Evolutionary conservation across 2,329 filamentous ascomycete species (phyloP), one percentile per base, ranked within the genome.

Genomic region (Cladophialophora chaetospira): DNA sequence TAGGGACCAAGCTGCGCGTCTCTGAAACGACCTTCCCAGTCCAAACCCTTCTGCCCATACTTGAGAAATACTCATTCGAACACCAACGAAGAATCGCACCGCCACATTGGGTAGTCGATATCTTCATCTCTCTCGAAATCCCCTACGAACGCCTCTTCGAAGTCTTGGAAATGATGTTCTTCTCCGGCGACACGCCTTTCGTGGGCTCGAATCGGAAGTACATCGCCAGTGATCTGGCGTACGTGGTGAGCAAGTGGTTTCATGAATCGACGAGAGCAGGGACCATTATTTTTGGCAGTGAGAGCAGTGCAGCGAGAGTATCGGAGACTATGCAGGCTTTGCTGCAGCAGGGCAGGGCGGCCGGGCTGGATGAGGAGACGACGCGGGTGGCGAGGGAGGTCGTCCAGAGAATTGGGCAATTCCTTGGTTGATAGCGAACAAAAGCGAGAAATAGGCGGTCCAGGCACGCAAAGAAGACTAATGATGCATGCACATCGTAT

Each of bases 181-280:
- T 87, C 70, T 81, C 81, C 33, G 83, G 87, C 61, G 82, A 87
- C 65, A 75, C 80, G 4, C 86, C 87, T 0, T 89, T 88, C 70
- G 73, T 79, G 31, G 83, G 82, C 3, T 70, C 75, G 3, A 82
- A 83, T 54, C 77, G 82, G 43, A 77, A 78, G 38, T 72, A 80
- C 55, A 75, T 89, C 5, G 82, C 82, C 2, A 77, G 78, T 23
- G 84, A 88, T 68, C 79, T 88, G 38, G 71, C 87, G 0, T 85
- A 87, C 64, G 71, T 86, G 2, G 75, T 85, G 3, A 74, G 80
- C 55, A 74, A 77, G 53, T 90, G 87, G 87, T 82, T 80, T 63
- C 73, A 78, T 47, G 76, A 82, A 11, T 83, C 80, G 46, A 74
- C 81, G 56, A 75, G 82, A 23, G 73, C 77, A 8, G 82, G 81